Conservation (phyloP, 2,329 filamentous ascomycete species). For the Penicillium expansum region DNA sequence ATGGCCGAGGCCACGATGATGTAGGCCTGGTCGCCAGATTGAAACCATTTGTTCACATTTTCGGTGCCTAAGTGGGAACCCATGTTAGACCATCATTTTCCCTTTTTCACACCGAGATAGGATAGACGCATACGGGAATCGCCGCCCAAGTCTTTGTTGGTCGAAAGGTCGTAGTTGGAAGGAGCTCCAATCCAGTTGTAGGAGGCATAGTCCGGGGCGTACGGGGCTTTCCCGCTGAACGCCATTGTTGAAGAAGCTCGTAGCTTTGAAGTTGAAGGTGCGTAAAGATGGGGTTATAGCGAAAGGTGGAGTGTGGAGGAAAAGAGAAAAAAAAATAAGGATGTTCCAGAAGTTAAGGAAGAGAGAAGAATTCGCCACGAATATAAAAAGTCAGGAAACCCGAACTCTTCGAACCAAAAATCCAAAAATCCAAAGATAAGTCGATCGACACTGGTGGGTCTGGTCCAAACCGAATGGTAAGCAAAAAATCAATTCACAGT, state of each 20-base stretch:
- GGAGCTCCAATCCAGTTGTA: constrained; percentile 51
- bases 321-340: constrained; percentile 5
- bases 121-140: constrained; percentile 66
- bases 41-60: constrained; percentile 95
- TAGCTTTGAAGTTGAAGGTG: neutral
- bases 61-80: constrained; percentile 58
- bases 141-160: constrained; percentile 64
- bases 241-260: constrained; percentile 24
- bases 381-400: constrained; percentile 27
- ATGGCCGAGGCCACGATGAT: constrained; percentile 88
- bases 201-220: constrained; percentile 46
- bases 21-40: constrained; percentile 87
- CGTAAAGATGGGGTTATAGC: neutral
- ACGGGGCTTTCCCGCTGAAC: constrained; percentile 31
- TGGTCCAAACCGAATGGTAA: constrained; percentile 15
- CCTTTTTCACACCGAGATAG: neutral
- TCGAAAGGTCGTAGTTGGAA: constrained; percentile 43
- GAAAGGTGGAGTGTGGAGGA: neutral
- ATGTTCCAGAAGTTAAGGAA: neutral
- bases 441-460: constrained; percentile 24
- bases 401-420: constrained; percentile 5
- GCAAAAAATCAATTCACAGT: constrained; percentile 10
- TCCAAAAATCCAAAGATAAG: constrained; percentile 16
- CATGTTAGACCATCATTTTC: constrained; percentile 4
- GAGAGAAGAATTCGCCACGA: constrained; percentile 24